Percentiles rank a stretch among this genome's conserved stretches.
Conservation (phyloP, 768 basidiomycete genomes). For the Hericium alpestre region DNA sequence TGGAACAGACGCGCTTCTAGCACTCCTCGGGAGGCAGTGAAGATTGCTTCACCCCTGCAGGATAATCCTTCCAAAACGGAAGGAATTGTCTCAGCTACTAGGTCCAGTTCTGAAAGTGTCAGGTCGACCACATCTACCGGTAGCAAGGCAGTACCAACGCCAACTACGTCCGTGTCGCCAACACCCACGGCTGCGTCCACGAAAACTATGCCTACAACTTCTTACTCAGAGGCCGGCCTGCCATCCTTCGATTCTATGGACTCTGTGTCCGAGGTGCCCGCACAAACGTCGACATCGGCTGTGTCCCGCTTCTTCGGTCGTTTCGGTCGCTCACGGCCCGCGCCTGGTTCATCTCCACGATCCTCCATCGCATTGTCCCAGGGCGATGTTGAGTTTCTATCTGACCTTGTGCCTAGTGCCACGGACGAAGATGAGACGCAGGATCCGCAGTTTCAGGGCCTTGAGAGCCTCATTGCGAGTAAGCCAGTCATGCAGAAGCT, state of each 20-base stretch:
- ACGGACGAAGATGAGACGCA: constrained; percentile 29
- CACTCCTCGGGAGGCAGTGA: background rate
- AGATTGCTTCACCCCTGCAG: background rate
- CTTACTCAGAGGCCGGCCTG: background rate
- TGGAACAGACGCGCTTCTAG: constrained; percentile 37
- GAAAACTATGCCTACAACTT: constrained; percentile 12
- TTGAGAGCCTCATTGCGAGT: constrained; percentile 33
- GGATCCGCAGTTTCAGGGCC: constrained; percentile 23
- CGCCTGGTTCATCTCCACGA: constrained; percentile 25
- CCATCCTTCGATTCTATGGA: constrained; percentile 13
- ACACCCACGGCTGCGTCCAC: constrained; percentile 1
- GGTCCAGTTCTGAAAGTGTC: constrained; percentile 1
- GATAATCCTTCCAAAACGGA: background rate
- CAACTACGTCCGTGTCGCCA: background rate
- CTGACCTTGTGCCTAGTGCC: constrained; percentile 51
- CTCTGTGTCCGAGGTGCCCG: constrained; percentile 10
- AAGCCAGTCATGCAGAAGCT: constrained; percentile 21
- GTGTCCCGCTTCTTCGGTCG: constrained; percentile 78
- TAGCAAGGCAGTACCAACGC: background rate
- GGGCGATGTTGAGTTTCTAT: constrained; percentile 76
- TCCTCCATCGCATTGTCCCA: constrained; percentile 62
- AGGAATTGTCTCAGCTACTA: background rate
- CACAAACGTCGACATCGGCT: constrained; percentile 37
- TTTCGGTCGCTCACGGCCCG: constrained; percentile 47
- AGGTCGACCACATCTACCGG: background rate